phyloP scores from a whole-genome alignment of 805 yeast species.

The Spathaspora boniae region DNA sequence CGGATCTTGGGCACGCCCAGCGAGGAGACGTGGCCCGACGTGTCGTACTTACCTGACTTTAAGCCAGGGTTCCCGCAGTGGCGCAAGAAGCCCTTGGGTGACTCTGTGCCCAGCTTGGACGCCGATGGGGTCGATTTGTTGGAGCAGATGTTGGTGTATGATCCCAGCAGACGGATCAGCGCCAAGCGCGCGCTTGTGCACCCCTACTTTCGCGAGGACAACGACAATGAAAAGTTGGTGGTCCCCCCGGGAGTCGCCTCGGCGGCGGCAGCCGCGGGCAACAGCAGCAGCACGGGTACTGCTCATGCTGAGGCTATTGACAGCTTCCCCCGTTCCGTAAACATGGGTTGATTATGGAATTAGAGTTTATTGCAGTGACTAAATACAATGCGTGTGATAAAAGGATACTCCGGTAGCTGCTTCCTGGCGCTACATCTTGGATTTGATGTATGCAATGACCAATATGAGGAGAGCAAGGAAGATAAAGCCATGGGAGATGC shows the following conservation, averaged over 20 bases:
- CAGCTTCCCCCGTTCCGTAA: slow-evolving; percentile 33
- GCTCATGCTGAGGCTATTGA: slow-evolving; percentile 27
- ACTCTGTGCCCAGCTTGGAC: slow-evolving; percentile 75
- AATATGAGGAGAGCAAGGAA: not conserved
- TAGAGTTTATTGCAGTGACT: not conserved
- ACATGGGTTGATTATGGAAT: slow-evolving; percentile 34
- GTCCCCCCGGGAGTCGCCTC: not conserved
- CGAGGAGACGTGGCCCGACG: slow-evolving; percentile 94
- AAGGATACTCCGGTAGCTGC: too few species aligned
- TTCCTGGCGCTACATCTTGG: too few species aligned
- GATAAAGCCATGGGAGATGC: too few species aligned
- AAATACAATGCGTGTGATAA: not conserved
- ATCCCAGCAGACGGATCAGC: slow-evolving; percentile 89
- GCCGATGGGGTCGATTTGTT: slow-evolving; percentile 80
- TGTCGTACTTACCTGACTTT: slow-evolving; percentile 84
- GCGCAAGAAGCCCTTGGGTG: slow-evolving; percentile 68
- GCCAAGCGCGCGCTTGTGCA: slow-evolving; percentile 91
- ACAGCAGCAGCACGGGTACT: too few species aligned
- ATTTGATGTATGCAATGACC: not conserved
- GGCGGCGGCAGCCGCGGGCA: not conserved
- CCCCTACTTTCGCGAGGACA: slow-evolving; percentile 73
- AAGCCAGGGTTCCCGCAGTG: slow-evolving; percentile 92
- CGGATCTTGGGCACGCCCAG: slow-evolving; percentile 91
- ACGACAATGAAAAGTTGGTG: slow-evolving; percentile 8
- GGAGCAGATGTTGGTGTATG: slow-evolving; percentile 77